Conservation (phyloP, 331 rosid species). For the Arachis monticola region DNA sequence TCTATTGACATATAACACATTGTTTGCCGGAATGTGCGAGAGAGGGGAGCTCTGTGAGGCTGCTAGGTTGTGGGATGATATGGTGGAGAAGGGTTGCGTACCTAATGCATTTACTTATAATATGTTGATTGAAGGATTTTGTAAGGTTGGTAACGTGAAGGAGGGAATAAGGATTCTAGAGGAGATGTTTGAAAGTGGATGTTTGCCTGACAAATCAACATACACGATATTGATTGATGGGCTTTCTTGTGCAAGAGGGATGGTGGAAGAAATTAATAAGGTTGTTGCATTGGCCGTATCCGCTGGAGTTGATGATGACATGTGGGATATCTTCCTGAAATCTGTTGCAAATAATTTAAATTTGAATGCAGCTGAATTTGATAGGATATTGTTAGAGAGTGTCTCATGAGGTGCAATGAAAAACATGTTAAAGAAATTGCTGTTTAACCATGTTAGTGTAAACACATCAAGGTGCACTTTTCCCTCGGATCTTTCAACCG, state of each 20-base stretch:
- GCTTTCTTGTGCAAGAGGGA: constrained; percentile 44
- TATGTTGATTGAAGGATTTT: constrained; percentile 72
- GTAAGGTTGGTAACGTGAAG: constrained; percentile 61
- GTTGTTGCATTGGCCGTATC: constrained; percentile 54
- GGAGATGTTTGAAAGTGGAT: constrained; percentile 71
- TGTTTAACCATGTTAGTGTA: neutral
- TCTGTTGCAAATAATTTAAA: constrained; percentile 32
- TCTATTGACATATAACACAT: constrained; percentile 65
- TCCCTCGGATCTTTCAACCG: constrained; percentile 11
- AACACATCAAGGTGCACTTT: neutral
- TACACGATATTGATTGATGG: constrained; percentile 59
- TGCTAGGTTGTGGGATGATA: constrained; percentile 81
- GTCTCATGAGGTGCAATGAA: constrained; percentile 3
- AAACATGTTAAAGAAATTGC: neutral
- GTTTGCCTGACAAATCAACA: constrained; percentile 63
- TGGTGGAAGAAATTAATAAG: constrained; percentile 46
- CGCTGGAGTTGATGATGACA: constrained; percentile 49
- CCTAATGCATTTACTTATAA: constrained; percentile 74
- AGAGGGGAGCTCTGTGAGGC: constrained; percentile 76
- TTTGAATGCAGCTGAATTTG: constrained; percentile 43
- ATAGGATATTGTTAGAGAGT: constrained; percentile 51
- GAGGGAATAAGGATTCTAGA: constrained; percentile 71
- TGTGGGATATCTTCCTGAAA: constrained; percentile 57
- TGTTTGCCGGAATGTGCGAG: constrained; percentile 77
- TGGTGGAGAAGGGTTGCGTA: constrained; percentile 65